A percentile compares a stretch with the other conserved stretches of the same genome.
These are phyloP conservation scores for Chrysanthemum seticuspe DNA, from an alignment of 129 eudicot genomes.

Conservation along the genomic window DNA sequence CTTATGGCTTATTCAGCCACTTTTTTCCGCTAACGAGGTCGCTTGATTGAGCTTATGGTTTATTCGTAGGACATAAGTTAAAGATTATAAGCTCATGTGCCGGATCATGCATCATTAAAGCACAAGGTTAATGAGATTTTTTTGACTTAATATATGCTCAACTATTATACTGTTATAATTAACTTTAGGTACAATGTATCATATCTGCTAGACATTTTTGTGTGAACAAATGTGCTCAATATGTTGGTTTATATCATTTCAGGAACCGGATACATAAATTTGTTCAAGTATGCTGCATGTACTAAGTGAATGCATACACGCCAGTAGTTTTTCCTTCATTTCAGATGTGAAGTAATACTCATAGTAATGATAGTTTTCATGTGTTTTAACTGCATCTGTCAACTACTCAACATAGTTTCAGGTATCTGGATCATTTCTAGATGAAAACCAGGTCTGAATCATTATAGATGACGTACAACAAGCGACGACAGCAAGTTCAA, in stretches of 20 bases:
- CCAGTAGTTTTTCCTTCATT: slow-evolving; percentile 20
- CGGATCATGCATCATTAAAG: too few species aligned
- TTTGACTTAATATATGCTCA: too few species aligned
- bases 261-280: slow-evolving; percentile 99
- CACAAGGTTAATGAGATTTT: too few species aligned
- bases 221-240: slow-evolving; percentile 16
- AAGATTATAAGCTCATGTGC: too few species aligned
- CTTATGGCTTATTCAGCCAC: too few species aligned
- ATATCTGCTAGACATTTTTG: too few species aligned
- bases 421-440: slow-evolving; percentile 85
- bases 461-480: slow-evolving; percentile 95
- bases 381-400: neutral
- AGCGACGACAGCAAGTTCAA: slow-evolving; percentile 94
- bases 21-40: too few species aligned
- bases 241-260: slow-evolving; percentile 27
- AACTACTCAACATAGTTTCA: slow-evolving; percentile 22
- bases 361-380: neutral
- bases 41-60: too few species aligned
- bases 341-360: neutral
- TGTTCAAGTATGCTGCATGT: slow-evolving; percentile 96
- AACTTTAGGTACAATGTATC: too few species aligned
- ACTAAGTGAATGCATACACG: slow-evolving; percentile 89
- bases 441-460: slow-evolving; percentile 83
- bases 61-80: too few species aligned
- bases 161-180: too few species aligned